Evolutionary conservation across 2,329 filamentous ascomycete genomes (phyloP).

Genomic region (Drechslerella stenobrocha): DNA sequence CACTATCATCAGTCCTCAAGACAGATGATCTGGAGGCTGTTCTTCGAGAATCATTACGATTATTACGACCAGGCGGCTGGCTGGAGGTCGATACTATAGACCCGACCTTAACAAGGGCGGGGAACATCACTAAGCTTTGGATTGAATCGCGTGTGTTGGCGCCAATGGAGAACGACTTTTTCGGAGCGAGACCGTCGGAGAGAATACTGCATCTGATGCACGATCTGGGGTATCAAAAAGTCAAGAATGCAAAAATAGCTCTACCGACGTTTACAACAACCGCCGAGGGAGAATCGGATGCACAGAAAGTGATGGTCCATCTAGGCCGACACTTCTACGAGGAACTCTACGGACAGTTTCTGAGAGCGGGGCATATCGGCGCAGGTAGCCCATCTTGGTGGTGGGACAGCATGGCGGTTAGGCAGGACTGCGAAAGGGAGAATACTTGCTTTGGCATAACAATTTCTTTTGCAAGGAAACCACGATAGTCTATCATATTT

Average conservation of each 20-base stretch:
- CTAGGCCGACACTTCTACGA: slow-evolving; percentile 49
- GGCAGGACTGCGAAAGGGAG: slow-evolving; percentile 49
- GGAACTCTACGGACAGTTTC: slow-evolving; percentile 48
- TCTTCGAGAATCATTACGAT: slow-evolving; percentile 42
- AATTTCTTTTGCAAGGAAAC: slow-evolving; percentile 50
- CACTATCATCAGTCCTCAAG: slow-evolving; percentile 43
- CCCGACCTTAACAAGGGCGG: slow-evolving; percentile 41
- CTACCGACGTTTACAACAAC: slow-evolving; percentile 39
- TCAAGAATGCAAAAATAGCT: slow-evolving; percentile 48
- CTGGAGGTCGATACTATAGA: slow-evolving; percentile 48
- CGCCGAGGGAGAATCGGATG: slow-evolving; percentile 43
- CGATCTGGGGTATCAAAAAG: slow-evolving; percentile 44
- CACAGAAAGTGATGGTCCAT: slow-evolving; percentile 48
- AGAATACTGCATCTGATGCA: slow-evolving; percentile 46
- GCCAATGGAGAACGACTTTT: slow-evolving; percentile 46
- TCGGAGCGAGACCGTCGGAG: slow-evolving; percentile 45
- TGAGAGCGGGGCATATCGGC: slow-evolving; percentile 44
- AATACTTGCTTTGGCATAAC: slow-evolving; percentile 49
- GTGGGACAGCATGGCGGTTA: slow-evolving; percentile 49
- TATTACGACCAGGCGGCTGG: slow-evolving; percentile 49
- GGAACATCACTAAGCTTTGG: slow-evolving; percentile 48
- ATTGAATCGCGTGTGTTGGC: slow-evolving; percentile 47
- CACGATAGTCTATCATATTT: slow-evolving; percentile 23
- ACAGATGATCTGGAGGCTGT: slow-evolving; percentile 40
- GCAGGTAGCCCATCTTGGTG: slow-evolving; percentile 46